Evolutionary conservation across 2,329 filamentous ascomycete genomes (phyloP).

Genomic region (Penicillium crustosum): DNA sequence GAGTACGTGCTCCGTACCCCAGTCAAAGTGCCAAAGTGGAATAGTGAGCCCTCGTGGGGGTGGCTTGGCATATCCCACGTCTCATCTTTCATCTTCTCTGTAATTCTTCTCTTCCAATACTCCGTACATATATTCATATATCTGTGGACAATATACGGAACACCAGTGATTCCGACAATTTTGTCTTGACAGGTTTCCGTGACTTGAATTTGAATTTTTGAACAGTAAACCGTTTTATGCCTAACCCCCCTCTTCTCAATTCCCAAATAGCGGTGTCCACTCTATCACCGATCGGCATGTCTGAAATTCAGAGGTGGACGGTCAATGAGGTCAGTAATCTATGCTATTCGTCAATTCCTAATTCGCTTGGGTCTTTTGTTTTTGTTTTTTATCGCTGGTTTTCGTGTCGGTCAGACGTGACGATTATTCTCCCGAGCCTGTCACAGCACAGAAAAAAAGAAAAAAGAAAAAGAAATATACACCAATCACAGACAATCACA

Average conservation of each 20-base stretch:
- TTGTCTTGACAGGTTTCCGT: neutral
- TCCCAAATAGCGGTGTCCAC: constrained; percentile 22
- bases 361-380: constrained; percentile 11
- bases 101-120: neutral
- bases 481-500: constrained; percentile 22
- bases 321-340: constrained; percentile 43
- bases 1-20: neutral
- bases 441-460: neutral
- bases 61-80: constrained; percentile 2
- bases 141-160: neutral
- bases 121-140: neutral
- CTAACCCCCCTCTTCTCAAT: constrained; percentile 10
- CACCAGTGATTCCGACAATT: neutral
- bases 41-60: constrained; percentile 1
- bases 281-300: constrained; percentile 28
- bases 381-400: neutral
- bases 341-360: constrained; percentile 8
- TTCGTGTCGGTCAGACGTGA: constrained; percentile 21
- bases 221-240: neutral
- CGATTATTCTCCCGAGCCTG: constrained; percentile 1
- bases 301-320: constrained; percentile 46
- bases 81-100: neutral
- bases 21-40: neutral
- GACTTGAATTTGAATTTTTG: neutral
- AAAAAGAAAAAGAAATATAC: neutral